Evolutionary conservation across 1,139 yeast species (phyloP).

Genomic region (Sugiyamaella pinicola): DNA sequence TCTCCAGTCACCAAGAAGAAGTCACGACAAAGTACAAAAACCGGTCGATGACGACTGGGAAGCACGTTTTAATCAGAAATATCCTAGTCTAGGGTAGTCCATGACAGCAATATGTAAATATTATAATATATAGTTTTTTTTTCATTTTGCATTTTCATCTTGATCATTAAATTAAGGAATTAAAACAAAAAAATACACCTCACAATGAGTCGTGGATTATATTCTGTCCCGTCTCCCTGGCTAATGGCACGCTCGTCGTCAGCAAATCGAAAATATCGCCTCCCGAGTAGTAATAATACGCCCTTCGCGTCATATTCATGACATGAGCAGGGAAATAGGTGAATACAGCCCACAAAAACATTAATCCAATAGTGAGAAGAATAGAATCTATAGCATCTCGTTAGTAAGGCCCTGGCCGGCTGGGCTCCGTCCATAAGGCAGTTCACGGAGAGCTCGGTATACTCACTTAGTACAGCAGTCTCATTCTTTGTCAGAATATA

Average conservation of each 20-base stretch:
- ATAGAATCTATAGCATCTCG: slow-evolving; percentile 23
- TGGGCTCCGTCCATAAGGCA: too few relatives aligned
- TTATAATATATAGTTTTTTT: not conserved
- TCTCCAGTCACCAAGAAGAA: slow-evolving; percentile 45
- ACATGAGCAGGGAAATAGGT: slow-evolving; percentile 36
- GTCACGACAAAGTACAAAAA: slow-evolving; percentile 11
- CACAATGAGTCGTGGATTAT: slow-evolving; percentile 10
- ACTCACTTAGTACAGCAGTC: slow-evolving; percentile 32
- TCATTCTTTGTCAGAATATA: slow-evolving; percentile 36
- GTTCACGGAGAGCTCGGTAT: not conserved
- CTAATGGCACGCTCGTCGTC: slow-evolving; percentile 9
- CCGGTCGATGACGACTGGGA: slow-evolving; percentile 37
- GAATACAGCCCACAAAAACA: slow-evolving; percentile 31
- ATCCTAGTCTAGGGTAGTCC: slow-evolving; percentile 36
- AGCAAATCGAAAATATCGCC: slow-evolving; percentile 22
- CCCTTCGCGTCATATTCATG: slow-evolving; percentile 28
- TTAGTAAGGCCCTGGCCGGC: too few relatives aligned
- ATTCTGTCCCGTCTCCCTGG: not conserved
- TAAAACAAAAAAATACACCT: too few relatives aligned
- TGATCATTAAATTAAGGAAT: not conserved
- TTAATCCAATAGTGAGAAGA: slow-evolving; percentile 22
- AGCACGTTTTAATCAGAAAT: slow-evolving; percentile 36
- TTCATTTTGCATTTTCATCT: not conserved
- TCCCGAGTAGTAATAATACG: slow-evolving; percentile 36
- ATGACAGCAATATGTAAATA: slow-evolving; percentile 4